Evolutionary conservation across 2,329 filamentous ascomycete genomes (phyloP).

Genomic region (Cryphonectria carpinicola): DNA sequence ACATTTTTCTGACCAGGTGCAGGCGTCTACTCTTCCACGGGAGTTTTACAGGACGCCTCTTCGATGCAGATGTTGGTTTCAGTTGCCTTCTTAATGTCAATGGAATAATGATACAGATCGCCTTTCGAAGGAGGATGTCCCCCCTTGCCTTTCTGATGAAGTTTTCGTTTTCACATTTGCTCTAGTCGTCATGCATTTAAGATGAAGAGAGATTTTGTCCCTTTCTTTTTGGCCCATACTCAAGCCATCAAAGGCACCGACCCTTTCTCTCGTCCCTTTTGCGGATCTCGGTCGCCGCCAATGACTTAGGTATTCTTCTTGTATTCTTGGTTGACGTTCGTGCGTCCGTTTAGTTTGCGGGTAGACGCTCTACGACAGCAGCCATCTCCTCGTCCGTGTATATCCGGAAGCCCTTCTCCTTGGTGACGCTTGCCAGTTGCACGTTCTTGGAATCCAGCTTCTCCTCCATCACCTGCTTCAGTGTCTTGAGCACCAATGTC

Average conservation of each 20-base stretch:
- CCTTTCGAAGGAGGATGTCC: not conserved
- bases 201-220: not conserved
- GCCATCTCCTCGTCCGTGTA: conserved; percentile 99
- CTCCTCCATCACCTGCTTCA: conserved; percentile 99
- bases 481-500: conserved; percentile 91
- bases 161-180: conserved; percentile 25
- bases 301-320: not conserved
- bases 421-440: conserved; percentile 95
- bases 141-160: conserved; percentile 14
- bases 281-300: not conserved
- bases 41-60: conserved; percentile 1
- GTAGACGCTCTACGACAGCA: conserved; percentile 82
- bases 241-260: not conserved
- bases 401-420: conserved; percentile 97
- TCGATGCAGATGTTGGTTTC: conserved; percentile 16
- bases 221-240: not conserved
- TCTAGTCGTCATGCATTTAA: conserved; percentile 18
- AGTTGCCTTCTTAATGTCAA: conserved; percentile 20
- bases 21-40: not conserved
- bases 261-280: not conserved
- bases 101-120: conserved; percentile 29
- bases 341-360: conserved; percentile 57
- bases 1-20: not conserved
- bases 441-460: conserved; percentile 99
- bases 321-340: not conserved